Base-by-base conservation (phyloP, 306 rosid species). In the peach (Prunus persica) region DNA sequence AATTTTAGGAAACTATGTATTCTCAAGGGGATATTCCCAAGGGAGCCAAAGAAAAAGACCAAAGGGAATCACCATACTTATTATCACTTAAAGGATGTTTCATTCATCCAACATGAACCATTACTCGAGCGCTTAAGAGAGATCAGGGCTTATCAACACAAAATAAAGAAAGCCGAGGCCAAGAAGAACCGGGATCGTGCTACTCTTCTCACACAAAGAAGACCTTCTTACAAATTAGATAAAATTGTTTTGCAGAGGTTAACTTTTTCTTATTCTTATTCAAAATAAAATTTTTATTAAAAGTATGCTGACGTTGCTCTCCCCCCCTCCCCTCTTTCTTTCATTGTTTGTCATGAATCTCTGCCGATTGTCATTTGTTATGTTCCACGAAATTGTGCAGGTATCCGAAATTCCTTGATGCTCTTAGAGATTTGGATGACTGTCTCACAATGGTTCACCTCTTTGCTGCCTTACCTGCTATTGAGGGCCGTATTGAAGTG, bases 31-130 rank as follows among this genome's bases (percentile, higher is more conserved):
- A 70, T 95, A 18, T 89, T 90, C 69, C 99, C 99, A 1, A 86
- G 97, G 60, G 99, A 95, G 83, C 97, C 99, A 1, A 95, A 89
- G 91, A 92, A 95, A 62, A 95, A 95, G 89, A 88, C 92, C 83
- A 89, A 92, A 43, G 99, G 99, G 69, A 92, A 85, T 66, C 97
- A 95, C 76, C 93, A 92, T 80, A 89, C 97, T 51, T 90, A 92
- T 79, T 95, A 92, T 82, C 99, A 95, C 65, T 86, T 92, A 71
- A 95, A 95, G 89, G 98, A 95, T 82, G 72, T 92, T 69, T 67
- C 91, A n/a, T 95, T 92, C 81, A 88, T 94, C 75, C 96, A 85
- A 34, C 98, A 90, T 1, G 98, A 95, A n/a, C 98, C 96, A 18
- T 81, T 95, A n/a, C 73, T 92, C 60, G 96, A 92, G 83, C 76